Conservation (phyloP, 805 yeast genomes). For the Spathaspora passalidarum region DNA sequence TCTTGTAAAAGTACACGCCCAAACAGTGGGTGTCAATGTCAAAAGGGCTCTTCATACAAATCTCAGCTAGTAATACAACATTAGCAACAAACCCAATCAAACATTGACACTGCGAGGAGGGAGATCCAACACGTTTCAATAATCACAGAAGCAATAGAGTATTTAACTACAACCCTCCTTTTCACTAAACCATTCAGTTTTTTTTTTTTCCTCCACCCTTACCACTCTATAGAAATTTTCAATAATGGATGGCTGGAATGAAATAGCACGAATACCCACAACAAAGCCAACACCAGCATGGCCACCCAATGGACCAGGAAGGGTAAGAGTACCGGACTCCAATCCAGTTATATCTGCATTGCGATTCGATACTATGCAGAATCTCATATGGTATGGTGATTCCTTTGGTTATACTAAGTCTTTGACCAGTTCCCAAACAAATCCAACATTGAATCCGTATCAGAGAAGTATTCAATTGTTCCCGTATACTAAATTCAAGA, state of each 20-base stretch:
- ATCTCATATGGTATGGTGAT: constrained; percentile 85
- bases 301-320: neutral
- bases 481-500: constrained; percentile 37
- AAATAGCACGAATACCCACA: constrained; percentile 25
- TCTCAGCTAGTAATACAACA: too few species aligned
- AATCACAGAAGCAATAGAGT: too few species aligned
- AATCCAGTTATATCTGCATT: constrained; percentile 21
- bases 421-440: constrained; percentile 17
- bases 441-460: constrained; percentile 16
- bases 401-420: constrained; percentile 46
- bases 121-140: too few species aligned
- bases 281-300: constrained; percentile 5
- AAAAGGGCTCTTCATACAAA: too few species aligned
- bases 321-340: neutral
- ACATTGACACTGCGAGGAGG: too few species aligned
- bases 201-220: neutral
- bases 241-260: constrained; percentile 51
- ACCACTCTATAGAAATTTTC: too few species aligned
- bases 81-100: neutral
- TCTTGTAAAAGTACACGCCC: neutral
- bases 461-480: constrained; percentile 19
- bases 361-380: constrained; percentile 66
- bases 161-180: neutral
- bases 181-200: neutral
- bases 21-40: neutral